These are phyloP conservation scores for Pseudomassariella vexata DNA, from an alignment of 2,329 filamentous ascomycete genomes.

Conservation along the genomic window DNA sequence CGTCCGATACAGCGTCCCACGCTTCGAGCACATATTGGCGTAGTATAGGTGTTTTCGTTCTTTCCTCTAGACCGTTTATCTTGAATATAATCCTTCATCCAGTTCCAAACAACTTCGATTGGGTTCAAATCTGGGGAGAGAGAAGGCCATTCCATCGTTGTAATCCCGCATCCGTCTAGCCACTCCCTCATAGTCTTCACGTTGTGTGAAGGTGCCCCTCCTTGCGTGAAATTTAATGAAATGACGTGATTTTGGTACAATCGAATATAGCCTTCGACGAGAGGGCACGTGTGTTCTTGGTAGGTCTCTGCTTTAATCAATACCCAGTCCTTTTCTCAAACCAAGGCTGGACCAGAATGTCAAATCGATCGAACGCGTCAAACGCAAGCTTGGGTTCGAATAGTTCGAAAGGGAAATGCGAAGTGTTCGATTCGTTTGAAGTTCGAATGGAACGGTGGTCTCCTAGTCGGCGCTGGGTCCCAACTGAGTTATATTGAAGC, in stretches of 20 bases:
- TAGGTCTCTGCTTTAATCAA: background rate
- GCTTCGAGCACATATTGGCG: constrained; percentile 1
- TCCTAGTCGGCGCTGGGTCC: too few relatives aligned
- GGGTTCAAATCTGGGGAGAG: constrained; percentile 2
- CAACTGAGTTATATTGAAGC: too few relatives aligned
- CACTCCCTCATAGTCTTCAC: background rate
- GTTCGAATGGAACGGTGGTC: too few relatives aligned
- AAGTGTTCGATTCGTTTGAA: too few relatives aligned
- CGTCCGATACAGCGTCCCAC: background rate
- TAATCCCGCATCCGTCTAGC: background rate
- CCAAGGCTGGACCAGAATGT: background rate
- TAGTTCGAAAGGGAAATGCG: too few relatives aligned
- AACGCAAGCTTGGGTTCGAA: too few relatives aligned
- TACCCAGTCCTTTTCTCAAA: constrained; percentile 2
- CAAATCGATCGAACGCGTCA: too few relatives aligned
- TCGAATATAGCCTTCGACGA: background rate
- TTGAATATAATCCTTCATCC: constrained; percentile 4
- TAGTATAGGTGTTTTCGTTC: background rate
- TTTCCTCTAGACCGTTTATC: background rate
- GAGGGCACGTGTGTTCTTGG: background rate
- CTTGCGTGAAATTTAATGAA: background rate
- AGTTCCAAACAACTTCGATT: constrained; percentile 3
- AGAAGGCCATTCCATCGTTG: constrained; percentile 1
- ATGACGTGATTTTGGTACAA: background rate
- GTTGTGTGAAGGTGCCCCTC: background rate